Evolutionary conservation across 1,284 basidiomycete genomes (phyloP), one percentile per base, ranked within the genome.

Genomic region (Ceratobasidium sp.): DNA sequence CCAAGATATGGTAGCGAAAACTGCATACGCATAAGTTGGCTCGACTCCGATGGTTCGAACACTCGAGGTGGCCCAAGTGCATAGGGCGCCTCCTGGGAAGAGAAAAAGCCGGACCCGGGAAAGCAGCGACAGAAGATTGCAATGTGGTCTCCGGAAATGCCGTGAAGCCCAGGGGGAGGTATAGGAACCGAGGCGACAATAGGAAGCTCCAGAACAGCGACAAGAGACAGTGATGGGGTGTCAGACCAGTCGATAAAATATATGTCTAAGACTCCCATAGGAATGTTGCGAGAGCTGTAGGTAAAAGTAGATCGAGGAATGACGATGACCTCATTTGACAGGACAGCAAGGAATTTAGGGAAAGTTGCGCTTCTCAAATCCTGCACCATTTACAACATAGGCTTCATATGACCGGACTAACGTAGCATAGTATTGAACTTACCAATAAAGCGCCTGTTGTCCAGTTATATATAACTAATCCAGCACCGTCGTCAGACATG

Each of bases 361-460:
- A 61, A 26, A 26, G 35, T 11, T 43, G 7, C 13, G 13, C n/a
- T 28, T 18, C 58, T 46, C 41, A 61, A n/a, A 21, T 61, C 58
- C 58, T 61, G 41, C 11, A 58, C 43, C 28, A 13, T 23, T 8
- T 35, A 16, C 11, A 8, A 16, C 5, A 38, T 58, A 35, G 41
- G 5, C 11, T 41, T n/a, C 21, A 26, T 14, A n/a, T 16, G 26
- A 28, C 21, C 14, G n/a, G 21, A 28, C 21, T 38, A 9, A 28
- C 9, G 14, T 38, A 11, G 13, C 30, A 46, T 28, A 14, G n/a
- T n/a, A n/a, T n/a, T n/a, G n/a, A 28, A 28, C 58, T 30, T 30
- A 61, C 58, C 43, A 61, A 46, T 23, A 61, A 43, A 13, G 58
- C 58, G 28, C 58, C 58, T 23, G 58, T 61, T 6, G 58, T 61